These are phyloP conservation scores for Colletotrichum sp. DNA, from an alignment of 2,329 filamentous ascomycete species.

Conservation along the genomic window DNA sequence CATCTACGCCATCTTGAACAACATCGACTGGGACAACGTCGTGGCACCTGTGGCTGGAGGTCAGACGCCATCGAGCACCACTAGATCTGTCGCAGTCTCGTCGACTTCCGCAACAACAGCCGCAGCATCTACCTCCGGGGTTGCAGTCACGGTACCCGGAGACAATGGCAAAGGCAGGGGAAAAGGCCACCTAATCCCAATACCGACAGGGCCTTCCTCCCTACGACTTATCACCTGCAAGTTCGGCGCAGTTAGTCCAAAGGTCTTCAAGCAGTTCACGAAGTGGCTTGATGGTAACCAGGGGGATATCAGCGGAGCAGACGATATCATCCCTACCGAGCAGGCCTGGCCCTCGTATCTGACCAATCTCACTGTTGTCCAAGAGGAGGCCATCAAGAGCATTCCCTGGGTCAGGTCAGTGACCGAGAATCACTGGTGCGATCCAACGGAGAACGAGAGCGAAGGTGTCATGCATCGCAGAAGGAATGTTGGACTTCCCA, in stretches of 20 bases:
- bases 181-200: not conserved
- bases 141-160: not conserved
- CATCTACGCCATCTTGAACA: not conserved
- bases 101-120: not conserved
- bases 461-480: not conserved
- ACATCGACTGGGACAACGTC: not conserved
- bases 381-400: not conserved
- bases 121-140: not conserved
- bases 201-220: not conserved
- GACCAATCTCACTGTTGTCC: not conserved
- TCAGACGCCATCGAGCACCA: not conserved
- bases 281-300: not conserved
- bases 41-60: not conserved
- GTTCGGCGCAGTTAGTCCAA: not conserved
- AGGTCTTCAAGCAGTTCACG: not conserved
- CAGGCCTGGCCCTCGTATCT: not conserved
- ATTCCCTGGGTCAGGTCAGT: not conserved
- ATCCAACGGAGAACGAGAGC: not conserved
- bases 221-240: not conserved
- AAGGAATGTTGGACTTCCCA: not conserved
- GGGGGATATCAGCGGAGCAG: not conserved
- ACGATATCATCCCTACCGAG: not conserved
- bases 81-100: not conserved
- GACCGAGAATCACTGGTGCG: not conserved
- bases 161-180: not conserved